These are phyloP conservation scores for Leccinum griseonigrum DNA, from an alignment of 1,284 basidiomycete genomes.

Conservation along the genomic window DNA sequence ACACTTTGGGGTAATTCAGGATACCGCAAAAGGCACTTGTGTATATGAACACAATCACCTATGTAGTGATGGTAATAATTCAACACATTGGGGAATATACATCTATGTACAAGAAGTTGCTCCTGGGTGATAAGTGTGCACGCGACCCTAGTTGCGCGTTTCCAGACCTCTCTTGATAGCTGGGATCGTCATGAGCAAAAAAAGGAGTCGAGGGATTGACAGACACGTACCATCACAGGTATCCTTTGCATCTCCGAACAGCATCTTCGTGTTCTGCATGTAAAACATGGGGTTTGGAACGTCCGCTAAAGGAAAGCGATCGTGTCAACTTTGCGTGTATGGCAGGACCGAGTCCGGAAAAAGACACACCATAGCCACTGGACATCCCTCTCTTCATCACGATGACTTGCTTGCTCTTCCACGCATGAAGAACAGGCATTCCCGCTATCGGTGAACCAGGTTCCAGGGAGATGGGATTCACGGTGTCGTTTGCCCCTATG, in stretches of 20 bases:
- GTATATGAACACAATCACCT: neutral
- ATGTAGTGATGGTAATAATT: slow-evolving; percentile 2
- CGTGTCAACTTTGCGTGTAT: slow-evolving; percentile 1
- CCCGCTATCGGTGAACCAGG: slow-evolving; percentile 82
- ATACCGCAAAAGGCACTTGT: neutral
- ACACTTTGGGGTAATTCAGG: slow-evolving; percentile 4
- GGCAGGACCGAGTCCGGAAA: neutral
- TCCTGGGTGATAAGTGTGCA: slow-evolving; percentile 4
- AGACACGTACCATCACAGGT: slow-evolving; percentile 70
- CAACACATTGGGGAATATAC: slow-evolving; percentile 23
- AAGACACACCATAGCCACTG: slow-evolving; percentile 67
- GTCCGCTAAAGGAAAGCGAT: slow-evolving; percentile 52
- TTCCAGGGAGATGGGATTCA: slow-evolving; percentile 87
- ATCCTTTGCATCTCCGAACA: slow-evolving; percentile 86
- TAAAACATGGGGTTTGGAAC: slow-evolving; percentile 90
- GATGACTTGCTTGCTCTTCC: slow-evolving; percentile 88
- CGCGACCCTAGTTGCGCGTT: slow-evolving; percentile 28
- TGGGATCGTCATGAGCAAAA: slow-evolving; percentile 26
- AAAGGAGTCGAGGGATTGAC: neutral
- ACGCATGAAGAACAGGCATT: slow-evolving; percentile 86
- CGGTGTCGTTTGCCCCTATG: slow-evolving; percentile 88
- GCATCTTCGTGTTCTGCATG: slow-evolving; percentile 84
- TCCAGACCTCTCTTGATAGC: slow-evolving; percentile 60
- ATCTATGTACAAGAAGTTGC: slow-evolving; percentile 3
- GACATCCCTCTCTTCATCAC: slow-evolving; percentile 90